A percentile compares a stretch with the other conserved stretches of the same genome.
These are phyloP conservation scores for Papiliotrema fonsecae DNA, from an alignment of 1,284 basidiomycete genomes.

Conservation along the genomic window DNA sequence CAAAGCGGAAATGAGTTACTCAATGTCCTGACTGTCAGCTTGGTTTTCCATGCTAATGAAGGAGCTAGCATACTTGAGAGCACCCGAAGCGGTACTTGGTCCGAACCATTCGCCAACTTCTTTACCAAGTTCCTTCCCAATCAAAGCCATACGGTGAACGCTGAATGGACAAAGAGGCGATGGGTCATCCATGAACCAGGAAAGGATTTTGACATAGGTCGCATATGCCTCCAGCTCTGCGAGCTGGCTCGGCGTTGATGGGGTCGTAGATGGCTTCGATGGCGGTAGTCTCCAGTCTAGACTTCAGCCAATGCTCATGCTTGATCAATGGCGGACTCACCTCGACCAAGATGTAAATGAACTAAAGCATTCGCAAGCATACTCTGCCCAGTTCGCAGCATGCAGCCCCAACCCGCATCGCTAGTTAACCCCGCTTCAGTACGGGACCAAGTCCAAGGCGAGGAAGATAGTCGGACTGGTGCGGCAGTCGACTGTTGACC, in stretches of 20 bases:
- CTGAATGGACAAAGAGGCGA: slow-evolving; percentile 85
- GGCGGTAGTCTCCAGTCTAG: slow-evolving; percentile 71
- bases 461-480: slow-evolving; percentile 10
- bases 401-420: slow-evolving; percentile 97
- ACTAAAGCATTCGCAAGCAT: slow-evolving; percentile 84
- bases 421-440: slow-evolving; percentile 73
- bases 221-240: slow-evolving; percentile 40
- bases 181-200: slow-evolving; percentile 93
- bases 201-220: slow-evolving; percentile 77
- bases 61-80: slow-evolving; percentile 67
- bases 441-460: slow-evolving; percentile 48
- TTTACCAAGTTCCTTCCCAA: slow-evolving; percentile 90
- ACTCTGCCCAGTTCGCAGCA: slow-evolving; percentile 92
- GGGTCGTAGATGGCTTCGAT: slow-evolving; percentile 14
- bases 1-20: slow-evolving; percentile 75
- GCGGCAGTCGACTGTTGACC: slow-evolving; percentile 5
- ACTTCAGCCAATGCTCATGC: neutral
- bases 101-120: slow-evolving; percentile 98
- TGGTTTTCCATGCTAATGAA: neutral
- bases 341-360: slow-evolving; percentile 76
- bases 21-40: slow-evolving; percentile 56
- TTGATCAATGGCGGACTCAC: slow-evolving; percentile 51
- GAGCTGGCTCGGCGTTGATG: slow-evolving; percentile 15
- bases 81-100: slow-evolving; percentile 91
- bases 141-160: slow-evolving; percentile 91